Percentiles rank a stretch among this genome's conserved stretches.
Conservation (phyloP, 495 filamentous ascomycete genomes). For the Elaphomyces granulatus region DNA sequence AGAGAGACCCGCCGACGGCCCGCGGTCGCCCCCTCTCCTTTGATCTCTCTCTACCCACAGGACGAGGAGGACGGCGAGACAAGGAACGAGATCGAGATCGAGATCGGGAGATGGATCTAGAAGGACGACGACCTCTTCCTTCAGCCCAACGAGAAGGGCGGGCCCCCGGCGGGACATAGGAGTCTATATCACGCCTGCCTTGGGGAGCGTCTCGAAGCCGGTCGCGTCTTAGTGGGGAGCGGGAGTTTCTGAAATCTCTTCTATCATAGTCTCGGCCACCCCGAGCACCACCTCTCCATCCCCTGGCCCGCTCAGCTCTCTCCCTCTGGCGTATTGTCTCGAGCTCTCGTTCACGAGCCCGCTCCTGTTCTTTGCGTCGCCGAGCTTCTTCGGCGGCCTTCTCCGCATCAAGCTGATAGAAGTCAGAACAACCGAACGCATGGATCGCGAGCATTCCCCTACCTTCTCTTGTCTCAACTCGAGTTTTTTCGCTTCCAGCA, state of each 20-base stretch:
- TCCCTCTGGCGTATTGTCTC: constrained; percentile 58
- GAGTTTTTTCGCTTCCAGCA: constrained; percentile 88
- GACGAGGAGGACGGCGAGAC: constrained; percentile 23
- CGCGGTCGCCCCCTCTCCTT: constrained; percentile 21
- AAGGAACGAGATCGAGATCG: constrained; percentile 26
- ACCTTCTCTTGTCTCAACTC: constrained; percentile 93
- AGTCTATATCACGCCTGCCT: constrained; percentile 40
- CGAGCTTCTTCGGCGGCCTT: constrained; percentile 65
- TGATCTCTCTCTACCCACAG: constrained; percentile 15
- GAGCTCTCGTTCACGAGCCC: constrained; percentile 40
- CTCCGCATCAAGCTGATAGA: constrained; percentile 59
- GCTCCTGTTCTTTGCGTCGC: constrained; percentile 52
- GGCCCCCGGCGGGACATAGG: constrained; percentile 37
- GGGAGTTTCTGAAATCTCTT: constrained; percentile 33
- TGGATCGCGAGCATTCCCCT: constrained; percentile 2
- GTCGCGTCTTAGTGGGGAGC: constrained; percentile 45
- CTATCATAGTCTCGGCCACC: constrained; percentile 35
- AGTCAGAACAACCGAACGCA: constrained; percentile 5
- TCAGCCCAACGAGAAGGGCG: constrained; percentile 12
- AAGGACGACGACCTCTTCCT: constrained; percentile 12
- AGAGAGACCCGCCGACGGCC: constrained; percentile 24
- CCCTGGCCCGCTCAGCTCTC: constrained; percentile 50
- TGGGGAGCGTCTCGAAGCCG: constrained; percentile 37
- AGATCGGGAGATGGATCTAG: constrained; percentile 24
- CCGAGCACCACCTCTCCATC: constrained; percentile 40